Evolutionary conservation across 164 flowering plant species (phyloP).

Genomic region (Brasenia schreberi): DNA sequence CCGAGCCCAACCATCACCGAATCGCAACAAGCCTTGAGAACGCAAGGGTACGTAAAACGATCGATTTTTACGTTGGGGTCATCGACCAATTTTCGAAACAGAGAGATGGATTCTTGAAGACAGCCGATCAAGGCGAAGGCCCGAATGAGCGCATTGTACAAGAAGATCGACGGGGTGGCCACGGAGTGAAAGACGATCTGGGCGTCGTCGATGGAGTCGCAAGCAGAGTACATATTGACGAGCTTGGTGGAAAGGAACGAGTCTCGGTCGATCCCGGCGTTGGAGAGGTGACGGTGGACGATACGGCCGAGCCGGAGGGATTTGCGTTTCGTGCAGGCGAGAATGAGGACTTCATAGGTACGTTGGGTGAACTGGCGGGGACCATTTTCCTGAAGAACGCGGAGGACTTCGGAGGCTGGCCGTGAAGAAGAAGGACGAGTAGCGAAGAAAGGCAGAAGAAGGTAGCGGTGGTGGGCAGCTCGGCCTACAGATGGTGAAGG

Average conservation of each 20-base stretch:
- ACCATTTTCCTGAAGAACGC: background rate
- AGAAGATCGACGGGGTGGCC: conserved; percentile 38
- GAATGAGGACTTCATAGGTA: conserved; percentile 65
- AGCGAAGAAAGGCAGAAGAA: too few species aligned
- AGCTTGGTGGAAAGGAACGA: conserved; percentile 82
- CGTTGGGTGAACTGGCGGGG: conserved; percentile 39
- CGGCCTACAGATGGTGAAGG: too few species aligned
- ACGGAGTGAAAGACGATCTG: conserved; percentile 68
- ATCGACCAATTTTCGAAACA: conserved; percentile 41
- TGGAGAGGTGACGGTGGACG: conserved; percentile 42
- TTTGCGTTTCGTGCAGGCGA: conserved; percentile 26
- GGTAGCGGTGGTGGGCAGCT: too few species aligned
- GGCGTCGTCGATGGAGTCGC: conserved; percentile 37
- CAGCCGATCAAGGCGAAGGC: conserved; percentile 53
- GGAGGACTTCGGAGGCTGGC: background rate
- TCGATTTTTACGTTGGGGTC: conserved; percentile 33
- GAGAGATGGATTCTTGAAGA: conserved; percentile 39
- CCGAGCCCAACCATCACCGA: conserved; percentile 27
- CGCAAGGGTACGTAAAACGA: conserved; percentile 69
- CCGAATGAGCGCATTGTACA: conserved; percentile 71
- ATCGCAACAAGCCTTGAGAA: conserved; percentile 60
- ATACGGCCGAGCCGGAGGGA: conserved; percentile 32
- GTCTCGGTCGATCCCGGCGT: conserved; percentile 57
- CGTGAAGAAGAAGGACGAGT: too few species aligned
- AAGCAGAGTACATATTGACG: conserved; percentile 45